Evolutionary conservation across 2,329 filamentous ascomycete species (phyloP).

Genomic region (Dactylellina cionopaga): DNA sequence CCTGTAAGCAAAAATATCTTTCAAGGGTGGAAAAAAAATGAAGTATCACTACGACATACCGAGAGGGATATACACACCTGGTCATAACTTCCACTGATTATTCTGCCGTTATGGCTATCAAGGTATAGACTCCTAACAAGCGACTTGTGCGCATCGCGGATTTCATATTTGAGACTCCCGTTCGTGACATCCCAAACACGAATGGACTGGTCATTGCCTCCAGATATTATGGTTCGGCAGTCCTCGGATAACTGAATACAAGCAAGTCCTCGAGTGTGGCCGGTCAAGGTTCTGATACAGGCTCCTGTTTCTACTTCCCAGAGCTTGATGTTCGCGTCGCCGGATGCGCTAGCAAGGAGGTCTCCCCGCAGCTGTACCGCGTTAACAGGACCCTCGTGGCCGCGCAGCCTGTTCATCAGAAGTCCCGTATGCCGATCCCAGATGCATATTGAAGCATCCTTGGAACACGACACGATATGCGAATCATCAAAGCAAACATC

Average conservation of each 20-base stretch:
- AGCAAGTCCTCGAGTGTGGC: slow-evolving; percentile 90
- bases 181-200: slow-evolving; percentile 96
- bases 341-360: slow-evolving; percentile 89
- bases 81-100: slow-evolving; percentile 94
- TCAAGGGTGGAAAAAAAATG: no score
- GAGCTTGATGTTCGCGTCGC: slow-evolving; percentile 90
- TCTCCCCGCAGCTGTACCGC: slow-evolving; percentile 94
- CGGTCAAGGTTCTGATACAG: slow-evolving; percentile 87
- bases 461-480: slow-evolving; percentile 96
- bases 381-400: slow-evolving; percentile 92
- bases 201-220: slow-evolving; percentile 93
- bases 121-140: slow-evolving; percentile 91
- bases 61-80: slow-evolving; percentile 68
- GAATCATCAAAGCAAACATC: slow-evolving; percentile 92
- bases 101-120: slow-evolving; percentile 83
- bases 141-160: slow-evolving; percentile 80
- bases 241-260: slow-evolving; percentile 97
- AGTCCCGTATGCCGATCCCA: slow-evolving; percentile 86
- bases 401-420: slow-evolving; percentile 80
- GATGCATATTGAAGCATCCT: slow-evolving; percentile 91
- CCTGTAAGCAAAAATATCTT: background rate
- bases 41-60: no score
- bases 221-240: slow-evolving; percentile 89
- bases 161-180: slow-evolving; percentile 75
- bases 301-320: slow-evolving; percentile 93